Conservation (phyloP, 2,329 filamentous ascomycete genomes). For the Pezizomycotina sp. region DNA sequence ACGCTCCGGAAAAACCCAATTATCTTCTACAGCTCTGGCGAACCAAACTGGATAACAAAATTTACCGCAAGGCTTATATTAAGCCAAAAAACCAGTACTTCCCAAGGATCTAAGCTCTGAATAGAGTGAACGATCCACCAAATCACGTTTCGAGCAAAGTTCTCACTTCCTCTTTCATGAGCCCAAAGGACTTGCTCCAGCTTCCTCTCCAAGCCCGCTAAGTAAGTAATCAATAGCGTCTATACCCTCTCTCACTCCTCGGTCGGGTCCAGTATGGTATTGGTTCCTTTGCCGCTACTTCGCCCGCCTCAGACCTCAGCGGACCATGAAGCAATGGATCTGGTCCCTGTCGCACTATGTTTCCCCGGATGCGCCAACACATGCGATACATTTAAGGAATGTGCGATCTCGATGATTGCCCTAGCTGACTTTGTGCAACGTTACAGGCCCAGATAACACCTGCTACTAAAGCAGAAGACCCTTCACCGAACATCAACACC, state of each 20-base stretch:
- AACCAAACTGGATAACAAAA: too few species aligned
- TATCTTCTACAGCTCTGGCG: constrained; percentile 19
- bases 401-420: constrained; percentile 19
- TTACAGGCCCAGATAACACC: constrained; percentile 48
- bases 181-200: constrained; percentile 75
- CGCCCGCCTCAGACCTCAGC: background rate
- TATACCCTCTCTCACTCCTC: constrained; percentile 4
- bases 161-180: constrained; percentile 51
- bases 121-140: constrained; percentile 13
- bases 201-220: constrained; percentile 86
- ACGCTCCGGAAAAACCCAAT: background rate
- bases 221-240: constrained; percentile 42
- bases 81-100: too few species aligned
- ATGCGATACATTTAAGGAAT: background rate
- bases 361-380: background rate
- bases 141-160: constrained; percentile 15
- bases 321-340: background rate
- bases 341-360: constrained; percentile 3
- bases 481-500: constrained; percentile 13
- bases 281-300: constrained; percentile 2
- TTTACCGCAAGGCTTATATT: too few species aligned
- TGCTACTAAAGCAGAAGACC: constrained; percentile 19
- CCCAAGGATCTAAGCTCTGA: too few species aligned
- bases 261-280: constrained; percentile 3
- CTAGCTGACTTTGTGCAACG: constrained; percentile 12